Evolutionary conservation across 23 red algal species (phyloP).

Genomic region (Pyropia yezoensis): DNA sequence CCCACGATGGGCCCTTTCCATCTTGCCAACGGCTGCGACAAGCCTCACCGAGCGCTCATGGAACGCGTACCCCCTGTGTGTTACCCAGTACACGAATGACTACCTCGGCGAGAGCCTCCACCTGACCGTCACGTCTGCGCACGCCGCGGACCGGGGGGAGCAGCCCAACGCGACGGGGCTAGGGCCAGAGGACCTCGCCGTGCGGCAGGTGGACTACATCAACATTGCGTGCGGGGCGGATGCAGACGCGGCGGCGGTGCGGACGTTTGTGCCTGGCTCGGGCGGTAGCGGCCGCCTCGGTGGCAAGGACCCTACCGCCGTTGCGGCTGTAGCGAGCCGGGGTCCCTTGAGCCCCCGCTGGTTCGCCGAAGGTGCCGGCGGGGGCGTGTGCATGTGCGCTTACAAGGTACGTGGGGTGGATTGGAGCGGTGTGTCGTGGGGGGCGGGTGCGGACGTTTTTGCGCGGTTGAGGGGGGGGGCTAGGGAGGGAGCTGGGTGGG

Average conservation of each 20-base stretch:
- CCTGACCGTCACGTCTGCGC: constrained; percentile 67
- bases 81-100: constrained; percentile 70
- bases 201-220: constrained; percentile 90
- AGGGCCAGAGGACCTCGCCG: constrained; percentile 35
- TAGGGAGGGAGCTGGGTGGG: no score
- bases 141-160: constrained; percentile 63
- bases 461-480: no score
- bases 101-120: constrained; percentile 78
- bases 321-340: no score
- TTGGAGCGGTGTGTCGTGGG: no score
- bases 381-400: no score
- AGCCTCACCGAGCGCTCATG: constrained; percentile 69
- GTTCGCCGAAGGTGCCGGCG: no score
- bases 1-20: constrained; percentile 55
- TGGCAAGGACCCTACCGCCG: no score
- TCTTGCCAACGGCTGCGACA: constrained; percentile 62
- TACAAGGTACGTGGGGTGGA: no score
- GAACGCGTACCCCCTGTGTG: constrained; percentile 78
- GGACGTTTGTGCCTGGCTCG: background rate
- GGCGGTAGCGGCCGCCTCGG: background rate
- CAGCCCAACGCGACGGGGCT: constrained; percentile 64
- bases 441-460: no score
- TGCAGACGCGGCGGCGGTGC: no score
- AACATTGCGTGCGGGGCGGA: constrained; percentile 70
- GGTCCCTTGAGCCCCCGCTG: no score